A percentile compares a stretch with the other conserved stretches of the same genome.
phyloP scores from a whole-genome alignment of 139 green algal species.

The Closterium sp. region DNA sequence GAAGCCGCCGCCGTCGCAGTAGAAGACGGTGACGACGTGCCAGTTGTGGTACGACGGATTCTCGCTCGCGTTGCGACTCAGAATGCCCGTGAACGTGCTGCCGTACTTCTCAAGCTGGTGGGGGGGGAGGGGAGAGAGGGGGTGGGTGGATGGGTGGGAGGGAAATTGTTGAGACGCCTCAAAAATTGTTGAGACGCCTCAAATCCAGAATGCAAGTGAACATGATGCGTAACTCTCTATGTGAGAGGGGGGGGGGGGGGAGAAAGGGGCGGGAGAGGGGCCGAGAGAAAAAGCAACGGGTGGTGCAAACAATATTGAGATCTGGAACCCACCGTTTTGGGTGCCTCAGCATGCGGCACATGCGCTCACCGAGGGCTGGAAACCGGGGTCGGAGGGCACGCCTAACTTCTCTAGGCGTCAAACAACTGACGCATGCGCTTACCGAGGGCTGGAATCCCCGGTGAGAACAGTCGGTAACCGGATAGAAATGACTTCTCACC shows the following conservation, averaged over 20 bases:
- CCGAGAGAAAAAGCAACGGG: not conserved
- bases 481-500: not conserved
- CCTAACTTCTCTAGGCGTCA: no score
- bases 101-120: not conserved
- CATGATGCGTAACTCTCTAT: not conserved
- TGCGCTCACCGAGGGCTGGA: no score
- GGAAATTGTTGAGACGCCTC: not conserved
- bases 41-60: not conserved
- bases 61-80: not conserved
- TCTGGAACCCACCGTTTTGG: no score
- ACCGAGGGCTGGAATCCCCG: not conserved
- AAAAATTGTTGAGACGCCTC: not conserved
- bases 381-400: no score
- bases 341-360: no score
- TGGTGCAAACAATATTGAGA: no score
- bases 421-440: no score
- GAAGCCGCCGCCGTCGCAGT: conserved; percentile 1
- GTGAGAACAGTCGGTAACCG: no score
- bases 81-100: conserved; percentile 1
- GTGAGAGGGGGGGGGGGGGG: no score
- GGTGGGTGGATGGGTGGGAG: not conserved
- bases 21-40: not conserved
- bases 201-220: not conserved
- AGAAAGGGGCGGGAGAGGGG: not conserved
- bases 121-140: not conserved